These are phyloP conservation scores for Senna siamea DNA, from an alignment of 306 rosid species.

Conservation along the genomic window DNA sequence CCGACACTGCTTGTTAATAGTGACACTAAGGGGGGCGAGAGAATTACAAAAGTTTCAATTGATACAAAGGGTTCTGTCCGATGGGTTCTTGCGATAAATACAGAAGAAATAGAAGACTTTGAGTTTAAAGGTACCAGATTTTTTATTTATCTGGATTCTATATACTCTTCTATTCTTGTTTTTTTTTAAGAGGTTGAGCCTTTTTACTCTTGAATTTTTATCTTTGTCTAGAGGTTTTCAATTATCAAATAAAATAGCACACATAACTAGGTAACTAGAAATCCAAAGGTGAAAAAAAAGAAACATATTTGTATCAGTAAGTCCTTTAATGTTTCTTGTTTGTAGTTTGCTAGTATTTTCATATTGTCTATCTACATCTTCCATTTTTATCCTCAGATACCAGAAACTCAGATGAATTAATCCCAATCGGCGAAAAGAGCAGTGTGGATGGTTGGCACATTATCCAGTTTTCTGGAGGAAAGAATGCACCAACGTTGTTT, in stretches of 20 bases:
- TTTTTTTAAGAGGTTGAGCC: neutral
- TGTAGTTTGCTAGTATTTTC: neutral
- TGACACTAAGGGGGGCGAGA: constrained; percentile 51
- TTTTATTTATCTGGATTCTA: neutral
- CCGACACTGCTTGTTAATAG: constrained; percentile 54
- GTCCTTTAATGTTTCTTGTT: no score
- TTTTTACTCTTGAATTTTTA: constrained; percentile 2
- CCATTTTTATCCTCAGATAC: constrained; percentile 41
- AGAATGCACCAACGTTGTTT: constrained; percentile 64
- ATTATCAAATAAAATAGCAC: neutral
- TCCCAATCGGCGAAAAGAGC: constrained; percentile 56
- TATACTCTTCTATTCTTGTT: neutral
- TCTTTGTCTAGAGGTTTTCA: neutral
- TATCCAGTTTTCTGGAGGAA: constrained; percentile 88
- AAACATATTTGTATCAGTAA: no score
- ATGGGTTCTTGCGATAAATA: constrained; percentile 85
- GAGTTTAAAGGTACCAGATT: constrained; percentile 57
- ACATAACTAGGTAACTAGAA: neutral
- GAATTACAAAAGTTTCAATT: constrained; percentile 62
- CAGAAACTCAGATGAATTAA: constrained; percentile 61
- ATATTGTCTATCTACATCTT: constrained; percentile 9
- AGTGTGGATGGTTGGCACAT: constrained; percentile 73
- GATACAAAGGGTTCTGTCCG: constrained; percentile 82
- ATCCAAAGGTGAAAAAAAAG: no score
- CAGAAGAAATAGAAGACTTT: constrained; percentile 76